phyloP scores from a whole-genome alignment of 2,329 filamentous ascomycete genomes.

The Cyclaneusma minus region DNA sequence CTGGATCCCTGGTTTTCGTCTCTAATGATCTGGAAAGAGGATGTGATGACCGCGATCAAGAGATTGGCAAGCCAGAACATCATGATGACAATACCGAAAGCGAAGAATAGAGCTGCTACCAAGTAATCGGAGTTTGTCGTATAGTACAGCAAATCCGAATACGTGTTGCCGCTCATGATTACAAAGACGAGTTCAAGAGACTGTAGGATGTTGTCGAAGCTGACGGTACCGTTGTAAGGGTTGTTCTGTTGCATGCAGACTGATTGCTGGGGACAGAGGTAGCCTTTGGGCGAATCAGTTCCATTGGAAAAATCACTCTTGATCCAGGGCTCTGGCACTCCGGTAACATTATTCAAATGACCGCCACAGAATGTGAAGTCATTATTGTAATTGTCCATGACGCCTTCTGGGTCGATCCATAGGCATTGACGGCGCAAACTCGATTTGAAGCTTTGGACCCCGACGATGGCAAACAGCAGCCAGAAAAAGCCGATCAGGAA shows the following conservation, averaged over 20 bases:
- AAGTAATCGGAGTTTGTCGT: constrained; percentile 87
- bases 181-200: constrained; percentile 93
- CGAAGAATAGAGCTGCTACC: constrained; percentile 64
- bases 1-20: constrained; percentile 92
- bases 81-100: constrained; percentile 68
- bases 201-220: constrained; percentile 87
- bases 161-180: constrained; percentile 97
- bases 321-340: constrained; percentile 51
- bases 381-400: constrained; percentile 42
- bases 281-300: constrained; percentile 56
- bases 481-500: constrained; percentile 96
- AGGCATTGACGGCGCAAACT: constrained; percentile 65
- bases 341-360: constrained; percentile 47
- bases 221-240: constrained; percentile 78
- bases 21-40: constrained; percentile 93
- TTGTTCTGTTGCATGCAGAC: constrained; percentile 62
- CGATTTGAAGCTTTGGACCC: constrained; percentile 89
- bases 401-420: constrained; percentile 48
- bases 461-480: constrained; percentile 92
- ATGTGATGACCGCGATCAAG: constrained; percentile 90
- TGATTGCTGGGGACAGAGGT: constrained; percentile 71
- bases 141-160: constrained; percentile 86
- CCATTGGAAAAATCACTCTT: constrained; percentile 34
- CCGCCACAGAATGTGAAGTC: constrained; percentile 75
- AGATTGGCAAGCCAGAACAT: constrained; percentile 95